Evolutionary conservation across 2,329 filamentous ascomycete genomes (phyloP), one percentile per base, ranked within the genome.

Genomic region (Penicillium sp.): DNA sequence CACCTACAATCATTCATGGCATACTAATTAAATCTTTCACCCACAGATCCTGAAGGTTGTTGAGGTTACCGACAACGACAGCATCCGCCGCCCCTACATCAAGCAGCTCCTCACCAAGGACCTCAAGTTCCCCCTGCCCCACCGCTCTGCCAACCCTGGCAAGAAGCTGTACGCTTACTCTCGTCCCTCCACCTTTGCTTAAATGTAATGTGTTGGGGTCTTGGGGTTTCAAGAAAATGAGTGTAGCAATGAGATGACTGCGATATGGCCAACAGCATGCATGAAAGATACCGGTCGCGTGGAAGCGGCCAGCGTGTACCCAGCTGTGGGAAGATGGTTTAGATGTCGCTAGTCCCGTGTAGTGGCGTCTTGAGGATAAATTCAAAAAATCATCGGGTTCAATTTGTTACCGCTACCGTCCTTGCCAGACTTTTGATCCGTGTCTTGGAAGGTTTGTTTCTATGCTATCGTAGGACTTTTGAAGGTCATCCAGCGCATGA

Each of bases 51-150:
- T 98, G 75, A 94, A 94, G 77, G 91, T 98, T 67, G 86, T 95
- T 69, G 93, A 98, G 81, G 75, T 98, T 70, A 86, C 95, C 81
- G 95, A 95, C 84, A 80, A 77, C 70, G 88, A 90, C 64, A 89
- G 93, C 73, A 80, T 98, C 81, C 93, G 91, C 82, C 89, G 93
- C 75, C 91, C 93, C 63, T 98, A 98, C 85, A 95, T 98, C 82
- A 94, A 90, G 83, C 93, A 98, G 81, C 88, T 98, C 75, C 78
- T 95, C 73, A 78, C 81, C 77, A 97, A 97, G 86, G 74, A 83
- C 76, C 88, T 98, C 76, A 88, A 86, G 77, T 98, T 98, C 88
- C 93, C 93, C 74, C 88, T 98, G 65, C 93, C 93, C 73, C 93
- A 98, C 84, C 93, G 94, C 70, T 78, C 90, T 71, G 81, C 85